Conservation (phyloP, 2,329 filamentous ascomycete genomes). For the Metarhizium anisopliae region DNA sequence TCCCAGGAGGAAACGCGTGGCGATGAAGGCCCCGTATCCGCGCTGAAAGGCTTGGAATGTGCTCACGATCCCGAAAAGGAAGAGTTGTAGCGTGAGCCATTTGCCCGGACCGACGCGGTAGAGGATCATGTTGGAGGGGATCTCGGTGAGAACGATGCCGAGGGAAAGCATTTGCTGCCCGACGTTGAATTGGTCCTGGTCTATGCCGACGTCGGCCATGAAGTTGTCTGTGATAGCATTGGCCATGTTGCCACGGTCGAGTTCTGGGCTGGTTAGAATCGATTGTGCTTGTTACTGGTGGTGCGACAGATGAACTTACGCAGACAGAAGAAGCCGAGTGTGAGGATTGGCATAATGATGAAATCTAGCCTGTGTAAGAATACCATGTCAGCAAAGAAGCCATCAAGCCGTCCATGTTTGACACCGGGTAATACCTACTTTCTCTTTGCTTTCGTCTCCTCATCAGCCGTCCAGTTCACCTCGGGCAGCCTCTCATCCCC, state of each 20-base stretch:
- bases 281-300: background rate
- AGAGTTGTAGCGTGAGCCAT: slow-evolving; percentile 45
- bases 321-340: slow-evolving; percentile 32
- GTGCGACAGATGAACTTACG: slow-evolving; percentile 18
- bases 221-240: slow-evolving; percentile 41
- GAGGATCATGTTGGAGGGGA: slow-evolving; percentile 27
- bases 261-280: slow-evolving; percentile 15
- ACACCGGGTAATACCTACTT: slow-evolving; percentile 19
- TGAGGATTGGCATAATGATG: slow-evolving; percentile 33
- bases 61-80: slow-evolving; percentile 42
- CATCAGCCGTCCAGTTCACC: slow-evolving; percentile 25
- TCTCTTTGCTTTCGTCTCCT: slow-evolving; percentile 27
- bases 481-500: background rate
- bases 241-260: slow-evolving; percentile 33
- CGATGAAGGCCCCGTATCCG: slow-evolving; percentile 36
- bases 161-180: slow-evolving; percentile 41
- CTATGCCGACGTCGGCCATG: slow-evolving; percentile 38
- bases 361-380: slow-evolving; percentile 22
- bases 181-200: slow-evolving; percentile 42
- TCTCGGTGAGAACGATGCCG: slow-evolving; percentile 38
- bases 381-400: background rate
- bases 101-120: slow-evolving; percentile 32
- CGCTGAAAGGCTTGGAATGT: slow-evolving; percentile 45
- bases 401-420: background rate
- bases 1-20: slow-evolving; percentile 41